These are phyloP conservation scores for Schoenoplectus triqueter DNA, from an alignment of 202 grass and related monocot species.

Conservation along the genomic window DNA sequence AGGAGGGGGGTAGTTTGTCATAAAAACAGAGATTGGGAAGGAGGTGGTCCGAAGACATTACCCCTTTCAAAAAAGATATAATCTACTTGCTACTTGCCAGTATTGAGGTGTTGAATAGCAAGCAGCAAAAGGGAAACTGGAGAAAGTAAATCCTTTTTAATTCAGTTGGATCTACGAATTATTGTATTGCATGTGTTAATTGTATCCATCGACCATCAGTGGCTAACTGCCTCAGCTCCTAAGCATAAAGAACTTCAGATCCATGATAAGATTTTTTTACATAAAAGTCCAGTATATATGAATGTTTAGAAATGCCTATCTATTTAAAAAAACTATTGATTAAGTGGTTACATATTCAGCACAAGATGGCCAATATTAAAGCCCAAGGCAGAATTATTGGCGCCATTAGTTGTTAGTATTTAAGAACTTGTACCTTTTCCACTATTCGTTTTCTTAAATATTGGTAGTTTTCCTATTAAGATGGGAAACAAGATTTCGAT, in stretches of 20 bases:
- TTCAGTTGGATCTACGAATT: background rate
- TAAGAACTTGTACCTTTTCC: background rate
- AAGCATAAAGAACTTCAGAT: background rate
- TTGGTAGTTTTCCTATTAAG: background rate
- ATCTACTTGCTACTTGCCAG: too few relatives aligned
- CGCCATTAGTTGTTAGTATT: background rate
- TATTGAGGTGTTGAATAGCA: background rate
- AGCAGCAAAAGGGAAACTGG: background rate
- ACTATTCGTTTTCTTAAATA: background rate
- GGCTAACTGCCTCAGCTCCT: background rate
- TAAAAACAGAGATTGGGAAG: too few relatives aligned
- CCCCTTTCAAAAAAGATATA: too few relatives aligned
- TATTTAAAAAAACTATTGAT: too few relatives aligned
- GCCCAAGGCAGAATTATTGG: background rate
- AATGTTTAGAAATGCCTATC: background rate
- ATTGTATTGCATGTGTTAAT: background rate
- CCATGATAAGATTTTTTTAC: background rate
- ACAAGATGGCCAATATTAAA: background rate
- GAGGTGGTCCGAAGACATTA: too few relatives aligned
- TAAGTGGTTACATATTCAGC: background rate
- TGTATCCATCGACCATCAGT: background rate
- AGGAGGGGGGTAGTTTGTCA: too few relatives aligned
- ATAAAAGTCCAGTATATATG: background rate
- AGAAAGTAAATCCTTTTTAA: background rate
- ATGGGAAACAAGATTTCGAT: conserved; percentile 7